Percentiles rank a stretch among this genome's conserved stretches.
These are phyloP conservation scores for Fusarium sacchari DNA, from an alignment of 2,329 filamentous ascomycete species.

Conservation along the genomic window DNA sequence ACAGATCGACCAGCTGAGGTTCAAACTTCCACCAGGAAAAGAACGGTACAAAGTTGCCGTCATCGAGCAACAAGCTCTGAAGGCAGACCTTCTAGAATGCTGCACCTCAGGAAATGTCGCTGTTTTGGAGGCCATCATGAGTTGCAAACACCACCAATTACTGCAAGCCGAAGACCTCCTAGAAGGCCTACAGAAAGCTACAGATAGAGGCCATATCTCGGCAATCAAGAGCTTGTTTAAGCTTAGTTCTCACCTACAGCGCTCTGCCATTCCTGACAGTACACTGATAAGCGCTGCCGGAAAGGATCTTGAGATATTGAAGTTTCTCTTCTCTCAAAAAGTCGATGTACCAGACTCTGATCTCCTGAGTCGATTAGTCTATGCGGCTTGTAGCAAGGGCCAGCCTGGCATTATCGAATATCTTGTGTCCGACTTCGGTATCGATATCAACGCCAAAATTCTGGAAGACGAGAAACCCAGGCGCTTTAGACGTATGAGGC, in stretches of 20 bases:
- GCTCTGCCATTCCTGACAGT: background rate
- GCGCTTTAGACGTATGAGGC: background rate
- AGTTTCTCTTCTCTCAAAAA: background rate
- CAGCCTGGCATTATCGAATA: background rate
- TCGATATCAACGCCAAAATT: background rate
- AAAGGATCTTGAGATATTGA: background rate
- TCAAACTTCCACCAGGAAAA: background rate
- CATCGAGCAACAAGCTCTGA: background rate
- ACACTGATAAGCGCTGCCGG: background rate
- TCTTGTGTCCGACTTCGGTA: background rate
- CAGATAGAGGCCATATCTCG: background rate
- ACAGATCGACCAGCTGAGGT: background rate
- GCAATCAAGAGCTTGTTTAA: background rate
- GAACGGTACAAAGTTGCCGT: background rate
- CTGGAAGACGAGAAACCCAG: background rate
- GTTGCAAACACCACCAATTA: background rate
- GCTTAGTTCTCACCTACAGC: background rate
- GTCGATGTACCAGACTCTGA: accelerated
- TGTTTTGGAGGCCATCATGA: background rate
- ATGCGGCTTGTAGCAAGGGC: background rate
- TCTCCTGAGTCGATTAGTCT: background rate
- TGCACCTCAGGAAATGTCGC: background rate
- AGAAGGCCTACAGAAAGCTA: background rate
- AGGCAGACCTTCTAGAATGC: background rate
- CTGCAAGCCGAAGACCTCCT: background rate